These are phyloP conservation scores for Rhodotorula sp. DNA, from an alignment of 1,284 basidiomycete genomes.

Conservation along the genomic window DNA sequence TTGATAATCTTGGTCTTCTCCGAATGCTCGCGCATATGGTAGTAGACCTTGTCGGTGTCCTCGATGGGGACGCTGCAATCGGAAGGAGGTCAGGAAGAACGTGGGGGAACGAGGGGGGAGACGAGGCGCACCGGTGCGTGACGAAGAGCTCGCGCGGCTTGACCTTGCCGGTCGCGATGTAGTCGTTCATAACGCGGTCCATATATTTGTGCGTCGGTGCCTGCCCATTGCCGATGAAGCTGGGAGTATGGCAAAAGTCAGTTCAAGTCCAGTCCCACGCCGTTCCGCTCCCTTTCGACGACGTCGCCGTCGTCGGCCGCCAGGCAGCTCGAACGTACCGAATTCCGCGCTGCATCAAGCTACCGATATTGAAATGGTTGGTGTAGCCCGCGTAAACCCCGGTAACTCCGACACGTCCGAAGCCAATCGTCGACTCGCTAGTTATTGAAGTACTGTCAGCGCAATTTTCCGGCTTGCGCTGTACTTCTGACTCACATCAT, in stretches of 20 bases:
- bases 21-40: constrained; percentile 32
- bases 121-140: constrained; percentile 20
- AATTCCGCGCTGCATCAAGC: constrained; percentile 69
- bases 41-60: constrained; percentile 43
- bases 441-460: background rate
- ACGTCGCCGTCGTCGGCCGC: background rate
- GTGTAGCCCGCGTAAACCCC: constrained; percentile 57
- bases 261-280: no score
- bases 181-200: constrained; percentile 66
- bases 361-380: constrained; percentile 63
- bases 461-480: no score
- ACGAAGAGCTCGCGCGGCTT: constrained; percentile 63
- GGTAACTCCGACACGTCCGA: constrained; percentile 24
- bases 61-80: constrained; percentile 43
- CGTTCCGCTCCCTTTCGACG: no score
- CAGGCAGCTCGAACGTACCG: constrained; percentile 38
- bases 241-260: no score
- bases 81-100: background rate
- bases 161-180: constrained; percentile 64
- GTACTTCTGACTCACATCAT: constrained; percentile 51
- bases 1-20: constrained; percentile 28
- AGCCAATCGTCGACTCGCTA: constrained; percentile 21
- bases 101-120: background rate
- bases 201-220: constrained; percentile 62
- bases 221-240: constrained; percentile 40